A percentile compares a stretch with the other conserved stretches of the same genome.
Evolutionary conservation across 345 rosid genomes (phyloP).

Genomic region (Anacardium occidentale): DNA sequence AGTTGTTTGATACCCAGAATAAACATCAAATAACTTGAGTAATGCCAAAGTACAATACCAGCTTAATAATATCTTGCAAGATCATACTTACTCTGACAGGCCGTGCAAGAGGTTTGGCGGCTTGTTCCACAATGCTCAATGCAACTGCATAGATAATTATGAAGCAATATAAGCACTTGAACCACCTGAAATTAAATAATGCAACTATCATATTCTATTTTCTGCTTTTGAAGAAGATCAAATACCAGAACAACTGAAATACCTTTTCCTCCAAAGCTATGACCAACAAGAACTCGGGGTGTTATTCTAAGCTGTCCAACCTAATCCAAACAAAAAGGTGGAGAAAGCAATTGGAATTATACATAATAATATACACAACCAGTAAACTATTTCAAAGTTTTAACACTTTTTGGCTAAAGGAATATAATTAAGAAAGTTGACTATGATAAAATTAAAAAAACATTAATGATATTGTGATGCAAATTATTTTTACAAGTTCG

Average conservation of each 20-base stretch:
- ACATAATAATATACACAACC: not conserved
- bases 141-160: slow-evolving; percentile 56
- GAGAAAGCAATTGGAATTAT: not conserved
- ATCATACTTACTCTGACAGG: slow-evolving; percentile 67
- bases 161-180: slow-evolving; percentile 26
- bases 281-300: slow-evolving; percentile 88
- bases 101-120: slow-evolving; percentile 95
- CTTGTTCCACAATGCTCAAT: slow-evolving; percentile 96
- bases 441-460: not conserved
- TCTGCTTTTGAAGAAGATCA: not conserved
- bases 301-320: slow-evolving; percentile 76
- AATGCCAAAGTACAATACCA: slow-evolving; percentile 15
- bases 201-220: slow-evolving; percentile 2
- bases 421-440: not conserved
- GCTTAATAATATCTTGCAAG: slow-evolving; percentile 7
- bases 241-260: slow-evolving; percentile 13
- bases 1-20: slow-evolving; percentile 1
- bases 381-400: not conserved
- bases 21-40: slow-evolving; percentile 7
- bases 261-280: slow-evolving; percentile 99
- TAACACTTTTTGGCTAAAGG: not conserved
- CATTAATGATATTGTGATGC: not conserved
- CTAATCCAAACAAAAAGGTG: slow-evolving; percentile 31
- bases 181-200: slow-evolving; percentile 20
- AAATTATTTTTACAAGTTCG: not conserved